phyloP scores from a whole-genome alignment of 164 flowering plant genomes.

The Vitis vinifera region ASM3070453v1 NC_081816.1:18816001-18816500 shows the following conservation, averaged over 20 bases:
- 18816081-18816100: constrained; percentile 63
- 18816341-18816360: not conserved
- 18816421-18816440: too few species aligned
- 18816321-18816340: not conserved
- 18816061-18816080: constrained; percentile 55
- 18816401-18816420: too few species aligned
- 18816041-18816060: constrained; percentile 39
- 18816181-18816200: constrained; percentile 8
- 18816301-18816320: constrained; percentile 12
- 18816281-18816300: constrained; percentile 22
- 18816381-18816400: too few species aligned
- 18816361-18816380: too few species aligned
- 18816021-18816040: constrained; percentile 7
- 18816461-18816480: too few species aligned
- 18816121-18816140: too few species aligned
- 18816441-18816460: too few species aligned
- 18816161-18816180: constrained; percentile 23
- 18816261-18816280: constrained; percentile 42
- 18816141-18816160: constrained; percentile 11
- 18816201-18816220: constrained; percentile 26
- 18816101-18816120: constrained; percentile 74
- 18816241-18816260: constrained; percentile 24
- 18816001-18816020: constrained; percentile 36
- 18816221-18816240: constrained; percentile 31
- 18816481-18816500: too few species aligned